These are phyloP conservation scores for Saturnispora hagleri DNA, from an alignment of 805 yeast genomes.

Conservation along the genomic window DNA sequence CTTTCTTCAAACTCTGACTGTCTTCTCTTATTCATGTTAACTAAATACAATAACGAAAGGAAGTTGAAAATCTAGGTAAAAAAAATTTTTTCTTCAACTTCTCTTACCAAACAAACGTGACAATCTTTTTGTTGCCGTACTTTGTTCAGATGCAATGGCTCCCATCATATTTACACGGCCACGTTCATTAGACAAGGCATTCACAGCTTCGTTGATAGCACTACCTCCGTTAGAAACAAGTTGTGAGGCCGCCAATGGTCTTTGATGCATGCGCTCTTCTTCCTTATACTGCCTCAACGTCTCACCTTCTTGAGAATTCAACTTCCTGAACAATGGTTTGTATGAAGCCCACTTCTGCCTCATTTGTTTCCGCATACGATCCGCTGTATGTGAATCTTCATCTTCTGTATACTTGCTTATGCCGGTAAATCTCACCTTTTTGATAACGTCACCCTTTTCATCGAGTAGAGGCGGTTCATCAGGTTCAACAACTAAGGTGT, in stretches of 20 bases:
- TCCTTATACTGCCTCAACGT: constrained; percentile 24
- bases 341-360: constrained; percentile 28
- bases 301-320: constrained; percentile 30
- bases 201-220: constrained; percentile 3
- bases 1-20: neutral
- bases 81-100: neutral
- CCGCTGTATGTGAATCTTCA: constrained; percentile 46
- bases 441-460: constrained; percentile 20
- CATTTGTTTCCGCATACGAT: constrained; percentile 27
- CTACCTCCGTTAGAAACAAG: constrained; percentile 2
- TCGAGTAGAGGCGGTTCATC: constrained; percentile 8
- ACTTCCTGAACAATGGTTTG: constrained; percentile 24
- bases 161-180: constrained; percentile 28
- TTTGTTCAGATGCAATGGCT: constrained; percentile 5
- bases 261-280: constrained; percentile 13
- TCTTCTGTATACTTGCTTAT: constrained; percentile 42
- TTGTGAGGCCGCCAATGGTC: constrained; percentile 2
- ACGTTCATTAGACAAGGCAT: neutral
- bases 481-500: constrained; percentile 16
- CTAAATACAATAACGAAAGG: neutral
- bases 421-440: constrained; percentile 44
- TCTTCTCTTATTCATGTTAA: constrained; percentile 2
- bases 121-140: constrained; percentile 8
- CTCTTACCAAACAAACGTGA: constrained; percentile 7
- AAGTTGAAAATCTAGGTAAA: neutral